A percentile compares a stretch with the other conserved stretches of the same genome.
These are phyloP conservation scores for Colletotrichum aenigma DNA, from an alignment of 2,329 filamentous ascomycete species.

Conservation along the genomic window DNA sequence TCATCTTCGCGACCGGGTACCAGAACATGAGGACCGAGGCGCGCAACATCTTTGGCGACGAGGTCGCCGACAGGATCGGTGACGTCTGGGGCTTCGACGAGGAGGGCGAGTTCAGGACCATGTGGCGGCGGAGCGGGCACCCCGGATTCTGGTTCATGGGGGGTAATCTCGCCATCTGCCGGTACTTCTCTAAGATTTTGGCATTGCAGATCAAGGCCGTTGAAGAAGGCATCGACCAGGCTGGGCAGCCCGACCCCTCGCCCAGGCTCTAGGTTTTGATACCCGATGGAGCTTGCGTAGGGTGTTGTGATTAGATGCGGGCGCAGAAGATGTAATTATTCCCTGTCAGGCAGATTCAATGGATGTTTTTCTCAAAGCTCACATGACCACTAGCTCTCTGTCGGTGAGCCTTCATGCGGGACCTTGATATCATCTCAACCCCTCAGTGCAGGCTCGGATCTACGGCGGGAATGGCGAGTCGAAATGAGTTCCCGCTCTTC, in stretches of 20 bases:
- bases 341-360: background rate
- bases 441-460: background rate
- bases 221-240: constrained; percentile 15
- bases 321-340: background rate
- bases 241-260: background rate
- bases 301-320: background rate
- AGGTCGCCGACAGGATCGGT: constrained; percentile 48
- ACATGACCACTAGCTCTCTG: background rate
- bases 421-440: background rate
- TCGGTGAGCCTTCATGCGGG: background rate
- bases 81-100: constrained; percentile 54
- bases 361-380: background rate
- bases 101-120: constrained; percentile 47
- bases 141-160: constrained; percentile 41
- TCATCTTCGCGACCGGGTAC: constrained; percentile 54
- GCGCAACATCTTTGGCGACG: constrained; percentile 51
- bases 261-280: background rate
- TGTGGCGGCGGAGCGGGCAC: constrained; percentile 35
- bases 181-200: constrained; percentile 37
- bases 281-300: background rate
- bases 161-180: constrained; percentile 35
- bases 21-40: constrained; percentile 58
- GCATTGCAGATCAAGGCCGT: constrained; percentile 29
- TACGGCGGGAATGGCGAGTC: background rate
- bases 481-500: background rate